These are phyloP conservation scores for Beauveria sp. DNA, from an alignment of 2,329 filamentous ascomycete genomes.

Conservation along the genomic window DNA sequence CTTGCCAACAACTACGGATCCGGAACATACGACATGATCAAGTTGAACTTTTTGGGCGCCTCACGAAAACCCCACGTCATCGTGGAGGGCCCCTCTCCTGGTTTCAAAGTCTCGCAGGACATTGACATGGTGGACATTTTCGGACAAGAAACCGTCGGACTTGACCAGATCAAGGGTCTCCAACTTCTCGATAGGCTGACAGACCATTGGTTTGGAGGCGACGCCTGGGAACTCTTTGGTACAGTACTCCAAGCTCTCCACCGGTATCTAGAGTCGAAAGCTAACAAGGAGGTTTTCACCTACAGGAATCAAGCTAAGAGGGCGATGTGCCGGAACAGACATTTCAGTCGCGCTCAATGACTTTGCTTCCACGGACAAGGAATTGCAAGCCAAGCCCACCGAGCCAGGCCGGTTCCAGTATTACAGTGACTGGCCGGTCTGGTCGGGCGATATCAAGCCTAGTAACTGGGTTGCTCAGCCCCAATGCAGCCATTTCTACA, in stretches of 20 bases:
- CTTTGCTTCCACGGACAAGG: background rate
- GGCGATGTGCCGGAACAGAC: background rate
- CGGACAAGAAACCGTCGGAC: background rate
- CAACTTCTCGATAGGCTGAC: background rate
- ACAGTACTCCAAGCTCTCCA: background rate
- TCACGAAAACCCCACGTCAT: background rate
- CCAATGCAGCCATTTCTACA: background rate
- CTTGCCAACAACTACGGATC: background rate
- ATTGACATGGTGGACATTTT: background rate
- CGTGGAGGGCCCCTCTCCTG: background rate
- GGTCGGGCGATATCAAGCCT: background rate
- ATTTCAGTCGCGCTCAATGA: background rate
- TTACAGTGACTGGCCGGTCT: background rate
- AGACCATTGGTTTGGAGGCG: background rate
- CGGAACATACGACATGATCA: background rate
- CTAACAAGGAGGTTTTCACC: background rate
- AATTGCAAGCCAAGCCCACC: background rate
- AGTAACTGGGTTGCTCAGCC: background rate
- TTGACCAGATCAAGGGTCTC: background rate
- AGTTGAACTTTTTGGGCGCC: background rate
- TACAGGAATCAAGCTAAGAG: background rate
- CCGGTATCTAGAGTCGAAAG: no score
- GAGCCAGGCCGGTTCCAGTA: background rate
- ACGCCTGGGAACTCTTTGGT: background rate
- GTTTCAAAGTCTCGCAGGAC: background rate